phyloP scores from a whole-genome alignment of 2,329 filamentous ascomycete species.

The Dactylonectria estremocensis region DNA sequence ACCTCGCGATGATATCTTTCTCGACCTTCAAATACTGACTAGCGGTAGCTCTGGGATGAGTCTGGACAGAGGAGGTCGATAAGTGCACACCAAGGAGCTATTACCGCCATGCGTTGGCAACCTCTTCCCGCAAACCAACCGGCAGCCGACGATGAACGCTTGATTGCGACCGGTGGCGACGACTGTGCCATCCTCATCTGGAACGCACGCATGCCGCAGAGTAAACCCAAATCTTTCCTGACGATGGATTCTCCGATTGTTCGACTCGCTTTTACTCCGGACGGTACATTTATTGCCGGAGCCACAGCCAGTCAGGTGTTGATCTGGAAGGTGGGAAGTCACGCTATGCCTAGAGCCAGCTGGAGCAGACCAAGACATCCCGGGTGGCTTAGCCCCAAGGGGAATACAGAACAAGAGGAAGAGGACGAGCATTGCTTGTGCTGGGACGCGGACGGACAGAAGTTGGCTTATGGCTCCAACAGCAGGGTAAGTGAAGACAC shows the following conservation, averaged over 20 bases:
- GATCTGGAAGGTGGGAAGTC: slow-evolving; percentile 76
- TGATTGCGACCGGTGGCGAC: slow-evolving; percentile 74
- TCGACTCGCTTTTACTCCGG: slow-evolving; percentile 73
- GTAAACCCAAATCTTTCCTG: slow-evolving; percentile 71
- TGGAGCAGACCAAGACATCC: slow-evolving; percentile 71
- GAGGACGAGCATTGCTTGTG: slow-evolving; percentile 74
- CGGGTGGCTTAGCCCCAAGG: slow-evolving; percentile 72
- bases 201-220: slow-evolving; percentile 70
- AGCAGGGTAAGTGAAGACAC: slow-evolving; percentile 67
- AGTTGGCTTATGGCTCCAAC: slow-evolving; percentile 75
- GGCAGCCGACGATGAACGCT: slow-evolving; percentile 63
- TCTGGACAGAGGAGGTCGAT: slow-evolving; percentile 69
- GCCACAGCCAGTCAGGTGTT: slow-evolving; percentile 72
- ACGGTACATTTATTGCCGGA: slow-evolving; percentile 74
- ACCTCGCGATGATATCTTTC: slow-evolving; percentile 11
- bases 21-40: slow-evolving; percentile 34
- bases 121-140: slow-evolving; percentile 60
- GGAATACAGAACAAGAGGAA: slow-evolving; percentile 67
- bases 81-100: slow-evolving; percentile 70
- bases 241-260: slow-evolving; percentile 73
- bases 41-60: slow-evolving; percentile 68
- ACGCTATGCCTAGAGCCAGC: slow-evolving; percentile 70
- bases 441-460: slow-evolving; percentile 75
- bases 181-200: slow-evolving; percentile 75
- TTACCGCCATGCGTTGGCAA: slow-evolving; percentile 75